Evolutionary conservation across 78 protist species (phyloP), one percentile per base, ranked within the genome.

Genomic region (Pigoraptor vietnamica): DNA sequence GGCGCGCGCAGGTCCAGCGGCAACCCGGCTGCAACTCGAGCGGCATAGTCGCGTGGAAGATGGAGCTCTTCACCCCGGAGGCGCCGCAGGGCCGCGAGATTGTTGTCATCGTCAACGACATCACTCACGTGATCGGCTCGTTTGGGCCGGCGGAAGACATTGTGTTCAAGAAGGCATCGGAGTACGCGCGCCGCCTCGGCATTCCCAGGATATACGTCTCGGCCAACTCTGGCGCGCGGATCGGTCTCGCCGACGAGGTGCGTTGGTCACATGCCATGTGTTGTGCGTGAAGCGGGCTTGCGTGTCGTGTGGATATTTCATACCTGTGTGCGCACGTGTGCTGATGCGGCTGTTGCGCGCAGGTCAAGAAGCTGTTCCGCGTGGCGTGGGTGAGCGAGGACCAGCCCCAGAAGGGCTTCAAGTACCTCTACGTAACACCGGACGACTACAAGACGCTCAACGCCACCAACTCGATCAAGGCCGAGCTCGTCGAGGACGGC

Each of bases 201-300:
- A 36, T 98, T 0, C 99, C 99, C 23, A 94, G 98, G 82, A 48
- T 99, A 88, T 98, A 98, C 97, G 19, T 99, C 24, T 81, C 99
- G 0, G 95, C 97, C 94, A 99, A 98, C 95, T 93, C 97, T 29
- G 99, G 99, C 35, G 99, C 99, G 1, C 94, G 99, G 90, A 98
- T 99, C 91, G 99, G 99, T 34, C 92, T 99, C 33, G 98, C 98
- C 1, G 92, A 96, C 81, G 98, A 79, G 32, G 84, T 79, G 84
- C 14, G 67, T 48, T 21, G 67, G 29, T 21, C 14, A 6, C 14
- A 14, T 48, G 83, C n/a, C n/a, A 25, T 1, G 23, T 2, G 6
- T 79, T 95, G 2, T 88, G 35, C 29, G 38, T 87, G 32, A 10
- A 48, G 29, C 67, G 67, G 29, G 67, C 14, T 48, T 48, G 67